Base-by-base conservation (phyloP, 1,284 basidiomycete species). In the Tilletiaria anomala region DNA sequence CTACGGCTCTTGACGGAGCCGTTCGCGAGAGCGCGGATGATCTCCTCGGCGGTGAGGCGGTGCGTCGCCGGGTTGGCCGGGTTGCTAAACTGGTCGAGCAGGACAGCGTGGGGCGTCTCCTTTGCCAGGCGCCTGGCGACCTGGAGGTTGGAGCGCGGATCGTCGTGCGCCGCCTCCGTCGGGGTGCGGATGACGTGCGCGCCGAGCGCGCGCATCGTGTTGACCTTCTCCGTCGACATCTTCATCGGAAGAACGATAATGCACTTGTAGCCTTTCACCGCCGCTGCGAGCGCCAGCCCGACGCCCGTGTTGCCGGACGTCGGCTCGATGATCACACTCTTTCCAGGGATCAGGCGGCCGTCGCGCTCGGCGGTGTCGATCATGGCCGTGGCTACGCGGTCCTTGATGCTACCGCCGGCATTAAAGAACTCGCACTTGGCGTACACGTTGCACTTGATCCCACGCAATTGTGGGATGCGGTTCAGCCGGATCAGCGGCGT, bases 151-250 rank as follows among this genome's bases (percentile, higher is more conserved):
- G 81, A 83, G 39, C 86, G 80, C 12, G 84, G 82, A 6, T 80
- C 61, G 75, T 87, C 79, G 74, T 77, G 86, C 14, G 83, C 78
- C 2, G 83, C 86, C 50, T 80, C 82, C 18, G 78, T 88, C 14
- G 89, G 89, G 10, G 91, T 96, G 42, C 89, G 80, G 39, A 96
- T 75, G 40, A 97, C 87, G 67, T 89, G 81, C 3, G 91, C 91
- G 8, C 91, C 91, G 2, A 96, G 74, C 0, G 87, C 86, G 43
- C 83, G 78, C 35, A 97, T 73, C 31, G 85, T 78, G 8, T 85
- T 84, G 70, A 91, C 87, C 70, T 97, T 97, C 71, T 97, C 89
- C 45, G 81, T 70, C 3, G 83, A 87, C 91, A 96, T 97, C 73
- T 96, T 97, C 64, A 88, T 80, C 36, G 89, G 91, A 65, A 56